phyloP scores from a whole-genome alignment of 106 monocot genomes.

The Dioscorea alata region DNA sequence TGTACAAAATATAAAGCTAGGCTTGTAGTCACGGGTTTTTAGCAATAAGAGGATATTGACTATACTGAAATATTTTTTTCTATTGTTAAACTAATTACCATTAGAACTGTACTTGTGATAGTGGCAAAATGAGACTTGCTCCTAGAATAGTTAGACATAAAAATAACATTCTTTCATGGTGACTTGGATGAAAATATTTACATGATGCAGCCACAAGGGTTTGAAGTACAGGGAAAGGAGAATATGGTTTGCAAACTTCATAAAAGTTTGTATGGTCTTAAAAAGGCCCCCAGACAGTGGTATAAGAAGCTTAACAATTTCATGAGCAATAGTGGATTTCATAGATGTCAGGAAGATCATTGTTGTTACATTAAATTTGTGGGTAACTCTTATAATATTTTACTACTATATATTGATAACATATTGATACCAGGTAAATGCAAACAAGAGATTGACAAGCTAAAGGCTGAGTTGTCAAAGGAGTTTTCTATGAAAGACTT shows the following conservation, averaged over 20 bases:
- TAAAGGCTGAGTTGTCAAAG: not conserved
- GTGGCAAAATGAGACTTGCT: too few species aligned
- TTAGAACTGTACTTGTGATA: not conserved
- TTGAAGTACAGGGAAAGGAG: not conserved
- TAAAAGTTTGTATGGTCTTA: constrained; percentile 4
- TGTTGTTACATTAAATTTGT: not conserved
- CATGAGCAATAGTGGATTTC: not conserved
- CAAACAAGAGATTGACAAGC: not conserved
- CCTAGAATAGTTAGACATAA: too few species aligned
- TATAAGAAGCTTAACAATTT: constrained; percentile 7
- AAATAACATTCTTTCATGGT: too few species aligned
- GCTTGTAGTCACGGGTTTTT: not conserved
- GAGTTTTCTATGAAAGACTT: constrained; percentile 8
- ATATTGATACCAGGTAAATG: not conserved
- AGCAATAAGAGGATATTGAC: not conserved
- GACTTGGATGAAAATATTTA: too few species aligned
- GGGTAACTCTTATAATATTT: not conserved
- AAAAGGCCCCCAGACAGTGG: constrained; percentile 1
- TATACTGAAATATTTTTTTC: not conserved
- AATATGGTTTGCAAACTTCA: not conserved
- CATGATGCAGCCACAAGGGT: not conserved
- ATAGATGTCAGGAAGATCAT: not conserved
- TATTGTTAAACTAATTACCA: not conserved
- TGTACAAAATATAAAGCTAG: too few species aligned
- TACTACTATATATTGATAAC: constrained; percentile 2